These are phyloP conservation scores for Aspergillus calidoustus DNA, from an alignment of 2,329 filamentous ascomycete species.

Conservation along the genomic window DNA sequence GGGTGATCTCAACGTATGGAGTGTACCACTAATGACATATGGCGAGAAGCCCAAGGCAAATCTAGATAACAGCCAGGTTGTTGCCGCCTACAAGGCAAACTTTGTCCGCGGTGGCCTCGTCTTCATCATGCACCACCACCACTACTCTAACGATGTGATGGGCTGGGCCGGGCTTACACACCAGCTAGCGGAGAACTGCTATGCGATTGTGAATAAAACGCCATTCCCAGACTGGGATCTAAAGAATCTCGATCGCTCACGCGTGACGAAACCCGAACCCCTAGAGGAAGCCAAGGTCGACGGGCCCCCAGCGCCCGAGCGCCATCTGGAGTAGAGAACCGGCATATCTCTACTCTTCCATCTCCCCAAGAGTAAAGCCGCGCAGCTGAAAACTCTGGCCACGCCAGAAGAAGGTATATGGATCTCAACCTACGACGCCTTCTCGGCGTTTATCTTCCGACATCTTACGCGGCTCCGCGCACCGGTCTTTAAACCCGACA, in stretches of 20 bases:
- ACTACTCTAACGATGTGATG: conserved; percentile 51
- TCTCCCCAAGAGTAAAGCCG: conserved; percentile 50
- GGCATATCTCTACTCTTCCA: conserved; percentile 46
- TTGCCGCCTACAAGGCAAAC: conserved; percentile 48
- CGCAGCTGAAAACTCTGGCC: conserved; percentile 45
- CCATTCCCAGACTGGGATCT: conserved; percentile 44
- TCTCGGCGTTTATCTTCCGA: conserved; percentile 50
- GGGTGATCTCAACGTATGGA: conserved; percentile 41
- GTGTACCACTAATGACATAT: conserved; percentile 43
- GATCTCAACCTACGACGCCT: conserved; percentile 44
- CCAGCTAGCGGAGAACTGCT: conserved; percentile 52
- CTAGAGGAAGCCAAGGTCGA: conserved; percentile 30
- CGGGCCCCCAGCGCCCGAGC: conserved; percentile 17
- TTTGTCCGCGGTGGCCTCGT: conserved; percentile 50
- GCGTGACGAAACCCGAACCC: conserved; percentile 36
- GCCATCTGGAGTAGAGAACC: conserved; percentile 20
- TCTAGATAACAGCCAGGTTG: conserved; percentile 38
- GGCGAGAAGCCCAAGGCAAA: conserved; percentile 40
- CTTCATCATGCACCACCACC: conserved; percentile 50
- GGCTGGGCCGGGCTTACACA: conserved; percentile 45
- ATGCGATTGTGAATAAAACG: conserved; percentile 35
- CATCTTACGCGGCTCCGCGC: conserved; percentile 42
- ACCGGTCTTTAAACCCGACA: conserved; percentile 38
- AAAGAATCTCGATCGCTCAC: conserved; percentile 40
- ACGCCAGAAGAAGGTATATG: conserved; percentile 41